Evolutionary conservation across 1,284 basidiomycete genomes (phyloP), one percentile per base, ranked within the genome.

Genomic region (Xanthoconium separans): DNA sequence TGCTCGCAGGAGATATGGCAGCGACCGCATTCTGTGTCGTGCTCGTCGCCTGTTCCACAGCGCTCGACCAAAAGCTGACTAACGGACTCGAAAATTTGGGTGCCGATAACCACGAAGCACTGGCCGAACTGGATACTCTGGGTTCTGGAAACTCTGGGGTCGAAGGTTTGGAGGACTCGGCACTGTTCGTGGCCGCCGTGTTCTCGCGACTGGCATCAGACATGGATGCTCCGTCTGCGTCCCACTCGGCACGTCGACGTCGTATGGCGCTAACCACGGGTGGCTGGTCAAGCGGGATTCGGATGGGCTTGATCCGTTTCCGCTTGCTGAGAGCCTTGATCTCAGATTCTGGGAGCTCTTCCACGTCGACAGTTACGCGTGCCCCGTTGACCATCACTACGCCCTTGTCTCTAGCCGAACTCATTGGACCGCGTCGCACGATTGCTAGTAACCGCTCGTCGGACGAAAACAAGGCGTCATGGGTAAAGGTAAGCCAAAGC

Each of bases 401-500:
- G 2, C 91, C 87, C 59, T 86, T 88, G 63, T 94, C 91, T 68
- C 82, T 86, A 48, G 79, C 80, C 10, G 79, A 70, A 44, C 69
- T 70, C 56, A 72, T 71, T 3, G 76, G 84, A 11, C 89, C 91
- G n/a, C 87, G 81, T 13, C 91, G 81, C 8, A 98, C 86, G 54
- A 91, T 84, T 2, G 82, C 82, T 42, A 85, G 75, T 6, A 95
- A 77, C 44, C 86, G 81, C 49, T 94, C 92, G 36, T 91, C 84
- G 24, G 85, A 85, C 3, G 92, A 81, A 52, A 86, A 82, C 16
- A 87, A 76, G 3, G 87, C 83, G 57, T 95, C 91, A 63, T 99
- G 96, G 27, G 89, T 91, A 61, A 99, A 80, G 0, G 93, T 96
- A 22, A 99, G 74, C 97, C 97, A 99, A n/a, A 98, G 74, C 0